Evolutionary conservation across 495 filamentous ascomycete species (phyloP).

Genomic region (Umbilicaria muhlenbergii): DNA sequence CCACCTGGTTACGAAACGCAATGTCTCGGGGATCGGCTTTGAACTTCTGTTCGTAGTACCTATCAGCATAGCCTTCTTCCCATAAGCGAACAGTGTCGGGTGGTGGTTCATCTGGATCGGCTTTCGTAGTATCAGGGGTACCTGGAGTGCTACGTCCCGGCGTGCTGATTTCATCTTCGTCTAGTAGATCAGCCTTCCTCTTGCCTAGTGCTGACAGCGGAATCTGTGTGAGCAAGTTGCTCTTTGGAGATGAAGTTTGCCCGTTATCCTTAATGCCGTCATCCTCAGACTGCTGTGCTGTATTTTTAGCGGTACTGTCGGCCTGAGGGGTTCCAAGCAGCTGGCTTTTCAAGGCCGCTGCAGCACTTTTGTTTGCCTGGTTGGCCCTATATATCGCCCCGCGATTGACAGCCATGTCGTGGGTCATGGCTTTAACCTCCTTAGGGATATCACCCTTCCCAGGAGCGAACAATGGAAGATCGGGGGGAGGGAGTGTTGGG

Average conservation of each 20-base stretch:
- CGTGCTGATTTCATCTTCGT: conserved; percentile 40
- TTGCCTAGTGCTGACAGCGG: conserved; percentile 39
- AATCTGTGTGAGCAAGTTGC: conserved; percentile 4
- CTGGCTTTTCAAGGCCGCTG: conserved; percentile 72
- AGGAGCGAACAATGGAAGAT: conserved; percentile 44
- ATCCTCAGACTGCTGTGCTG: not conserved
- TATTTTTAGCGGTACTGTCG: not conserved
- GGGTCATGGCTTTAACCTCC: conserved; percentile 49
- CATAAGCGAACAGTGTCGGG: conserved; percentile 78
- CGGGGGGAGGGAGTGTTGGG: conserved; percentile 20
- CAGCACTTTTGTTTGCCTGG: conserved; percentile 85
- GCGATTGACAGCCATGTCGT: conserved; percentile 78
- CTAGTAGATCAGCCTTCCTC: conserved; percentile 44
- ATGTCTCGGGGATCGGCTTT: conserved; percentile 64
- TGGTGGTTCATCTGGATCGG: conserved; percentile 41
- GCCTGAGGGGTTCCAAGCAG: conserved; percentile 36
- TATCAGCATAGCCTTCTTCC: conserved; percentile 87
- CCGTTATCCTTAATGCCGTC: conserved; percentile 10
- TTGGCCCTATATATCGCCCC: conserved; percentile 61
- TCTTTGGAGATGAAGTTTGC: too few species aligned
- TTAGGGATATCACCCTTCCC: conserved; percentile 40
- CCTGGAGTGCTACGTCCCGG: conserved; percentile 39
- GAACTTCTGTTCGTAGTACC: conserved; percentile 98
- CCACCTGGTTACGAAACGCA: conserved; percentile 83
- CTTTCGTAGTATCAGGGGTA: conserved; percentile 23